A percentile compares a stretch with the other conserved stretches of the same genome.
Conservation (phyloP, 495 filamentous ascomycete species). For the Hamigera avellanea region DNA sequence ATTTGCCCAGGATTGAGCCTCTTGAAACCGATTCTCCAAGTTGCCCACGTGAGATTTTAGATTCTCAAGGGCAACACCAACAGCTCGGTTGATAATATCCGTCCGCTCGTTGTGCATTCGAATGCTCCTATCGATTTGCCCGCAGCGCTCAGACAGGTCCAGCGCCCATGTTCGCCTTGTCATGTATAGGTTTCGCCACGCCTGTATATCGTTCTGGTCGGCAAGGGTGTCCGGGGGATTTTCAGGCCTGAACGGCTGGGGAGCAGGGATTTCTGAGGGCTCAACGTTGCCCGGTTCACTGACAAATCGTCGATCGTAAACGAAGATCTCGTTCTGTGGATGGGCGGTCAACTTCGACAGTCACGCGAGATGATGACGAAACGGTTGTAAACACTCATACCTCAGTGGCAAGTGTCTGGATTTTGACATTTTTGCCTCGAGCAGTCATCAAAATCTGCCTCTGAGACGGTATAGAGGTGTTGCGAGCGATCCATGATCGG, state of each 20-base stretch:
- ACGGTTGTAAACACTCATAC: conserved; percentile 30
- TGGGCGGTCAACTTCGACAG: conserved; percentile 1
- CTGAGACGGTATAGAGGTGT: conserved; percentile 52
- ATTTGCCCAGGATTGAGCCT: conserved; percentile 62
- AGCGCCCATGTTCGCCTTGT: conserved; percentile 64
- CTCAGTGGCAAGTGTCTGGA: conserved; percentile 63
- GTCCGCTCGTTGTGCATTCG: conserved; percentile 50
- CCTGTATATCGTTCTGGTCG: conserved; percentile 58
- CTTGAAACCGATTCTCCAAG: conserved; percentile 60
- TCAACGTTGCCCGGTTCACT: conserved; percentile 33
- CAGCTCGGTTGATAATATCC: conserved; percentile 57
- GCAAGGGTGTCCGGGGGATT: conserved; percentile 62
- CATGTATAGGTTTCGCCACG: conserved; percentile 76
- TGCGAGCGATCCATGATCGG: conserved; percentile 53
- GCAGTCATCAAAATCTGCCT: conserved; percentile 74
- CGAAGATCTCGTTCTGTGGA: conserved; percentile 67
- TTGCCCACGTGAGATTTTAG: conserved; percentile 64
- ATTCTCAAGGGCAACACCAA: conserved; percentile 70
- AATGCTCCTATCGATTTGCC: conserved; percentile 41
- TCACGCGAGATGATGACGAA: conserved; percentile 1
- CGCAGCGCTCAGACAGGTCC: conserved; percentile 51
- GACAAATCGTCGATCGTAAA: conserved; percentile 66
- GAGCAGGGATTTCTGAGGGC: conserved; percentile 41
- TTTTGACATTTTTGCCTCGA: conserved; percentile 69
- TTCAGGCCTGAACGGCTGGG: conserved; percentile 44